Evolutionary conservation across 441 rosid species (phyloP).

Genomic region (Erysimum pusillum): DNA sequence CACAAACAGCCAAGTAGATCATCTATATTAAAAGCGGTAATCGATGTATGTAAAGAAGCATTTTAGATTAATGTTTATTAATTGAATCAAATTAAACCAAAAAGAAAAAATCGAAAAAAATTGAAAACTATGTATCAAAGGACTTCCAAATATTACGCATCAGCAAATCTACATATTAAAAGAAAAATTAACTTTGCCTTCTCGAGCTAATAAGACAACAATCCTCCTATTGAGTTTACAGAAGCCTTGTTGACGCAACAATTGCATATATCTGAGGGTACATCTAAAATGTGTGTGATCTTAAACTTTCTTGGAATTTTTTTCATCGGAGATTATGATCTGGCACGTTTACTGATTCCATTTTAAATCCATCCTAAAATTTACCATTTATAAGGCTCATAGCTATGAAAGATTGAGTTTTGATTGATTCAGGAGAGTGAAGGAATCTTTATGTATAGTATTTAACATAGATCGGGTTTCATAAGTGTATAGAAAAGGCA

Average conservation of each 20-base stretch:
- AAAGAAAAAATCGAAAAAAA: not conserved
- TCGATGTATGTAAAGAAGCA: not conserved
- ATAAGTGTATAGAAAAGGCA: not conserved
- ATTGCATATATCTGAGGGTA: not conserved
- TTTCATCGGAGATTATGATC: not conserved
- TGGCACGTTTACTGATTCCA: not conserved
- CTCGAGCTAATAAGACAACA: not conserved
- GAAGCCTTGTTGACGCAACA: not conserved
- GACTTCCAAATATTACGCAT: not conserved
- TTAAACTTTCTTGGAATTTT: not conserved
- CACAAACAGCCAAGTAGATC: slow-evolving; percentile 28
- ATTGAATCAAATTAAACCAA: not conserved
- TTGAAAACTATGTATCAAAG: not conserved
- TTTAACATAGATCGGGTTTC: not conserved
- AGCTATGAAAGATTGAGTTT: not conserved
- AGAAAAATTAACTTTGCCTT: not conserved
- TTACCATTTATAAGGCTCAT: not conserved
- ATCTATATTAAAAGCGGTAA: slow-evolving; percentile 8
- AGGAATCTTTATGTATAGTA: not conserved
- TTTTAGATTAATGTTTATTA: not conserved
- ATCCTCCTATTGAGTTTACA: not conserved
- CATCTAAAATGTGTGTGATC: not conserved
- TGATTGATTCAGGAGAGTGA: not conserved
- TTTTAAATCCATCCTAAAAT: not conserved
- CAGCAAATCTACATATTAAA: not conserved